Percentiles rank a stretch among this genome's conserved stretches.
Evolutionary conservation across 2,329 filamentous ascomycete species (phyloP).

Genomic region (Septoria petroselini): DNA sequence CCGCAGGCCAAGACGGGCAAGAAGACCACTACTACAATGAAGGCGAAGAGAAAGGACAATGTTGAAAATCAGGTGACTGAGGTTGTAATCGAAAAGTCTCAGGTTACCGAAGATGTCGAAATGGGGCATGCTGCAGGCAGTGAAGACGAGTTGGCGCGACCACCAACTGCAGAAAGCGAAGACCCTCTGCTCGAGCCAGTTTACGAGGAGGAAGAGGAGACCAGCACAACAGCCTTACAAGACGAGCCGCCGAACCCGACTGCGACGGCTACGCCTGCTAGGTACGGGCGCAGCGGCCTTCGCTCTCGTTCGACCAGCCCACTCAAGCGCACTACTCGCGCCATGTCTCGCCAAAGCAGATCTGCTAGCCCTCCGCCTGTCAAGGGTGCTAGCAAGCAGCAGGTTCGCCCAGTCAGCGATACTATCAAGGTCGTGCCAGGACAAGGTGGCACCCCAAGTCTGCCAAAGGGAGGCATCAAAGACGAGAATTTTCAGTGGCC

Average conservation of each 20-base stretch:
- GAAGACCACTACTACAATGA: constrained; percentile 8
- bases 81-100: constrained; percentile 9
- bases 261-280: constrained; percentile 32
- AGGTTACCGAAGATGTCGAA: constrained; percentile 16
- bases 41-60: constrained; percentile 16
- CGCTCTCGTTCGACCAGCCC: constrained; percentile 31
- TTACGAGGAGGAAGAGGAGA: constrained; percentile 37
- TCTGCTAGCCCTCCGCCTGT: constrained; percentile 26
- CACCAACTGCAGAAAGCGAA: constrained; percentile 26
- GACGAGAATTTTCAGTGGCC: constrained; percentile 18
- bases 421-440: constrained; percentile 27
- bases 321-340: constrained; percentile 25
- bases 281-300: constrained; percentile 23
- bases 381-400: neutral
- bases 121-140: constrained; percentile 29
- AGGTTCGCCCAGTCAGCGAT: constrained; percentile 13
- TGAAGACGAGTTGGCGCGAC: constrained; percentile 28
- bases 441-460: constrained; percentile 23
- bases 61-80: constrained; percentile 14
- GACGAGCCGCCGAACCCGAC: constrained; percentile 32
- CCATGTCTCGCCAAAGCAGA: constrained; percentile 20
- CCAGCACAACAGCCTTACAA: constrained; percentile 23
- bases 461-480: constrained; percentile 19
- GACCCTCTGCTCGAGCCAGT: constrained; percentile 33
- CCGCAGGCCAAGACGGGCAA: constrained; percentile 17